Evolutionary conservation across 306 rosid species (phyloP).

Genomic region (Quercus wislizeni): DNA sequence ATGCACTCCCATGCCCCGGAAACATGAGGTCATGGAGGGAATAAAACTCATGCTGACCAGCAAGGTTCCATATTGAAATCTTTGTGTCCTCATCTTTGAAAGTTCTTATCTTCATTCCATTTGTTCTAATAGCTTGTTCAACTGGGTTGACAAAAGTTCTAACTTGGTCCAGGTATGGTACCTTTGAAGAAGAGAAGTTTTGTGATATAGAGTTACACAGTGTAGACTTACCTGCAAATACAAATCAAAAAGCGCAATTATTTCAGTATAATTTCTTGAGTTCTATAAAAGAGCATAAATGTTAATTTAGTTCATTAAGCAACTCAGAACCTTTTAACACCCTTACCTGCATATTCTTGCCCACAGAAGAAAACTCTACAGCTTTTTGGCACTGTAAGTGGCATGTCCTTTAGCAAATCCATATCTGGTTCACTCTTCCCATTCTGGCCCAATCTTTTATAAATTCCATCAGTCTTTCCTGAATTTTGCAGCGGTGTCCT

Average conservation of each 20-base stretch:
- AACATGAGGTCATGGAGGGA: conserved; percentile 97
- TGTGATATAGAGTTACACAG: conserved; percentile 79
- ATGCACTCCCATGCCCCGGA: conserved; percentile 92
- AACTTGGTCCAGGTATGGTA: conserved; percentile 79
- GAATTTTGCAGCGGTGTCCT: conserved; percentile 77
- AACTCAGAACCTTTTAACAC: conserved; percentile 1
- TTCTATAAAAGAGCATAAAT: not conserved
- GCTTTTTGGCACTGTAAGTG: conserved; percentile 79
- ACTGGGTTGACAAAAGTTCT: conserved; percentile 77
- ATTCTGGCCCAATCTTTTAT: conserved; percentile 81
- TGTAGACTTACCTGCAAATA: conserved; percentile 72
- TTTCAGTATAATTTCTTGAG: not conserved
- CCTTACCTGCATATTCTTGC: conserved; percentile 80
- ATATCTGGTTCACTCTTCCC: conserved; percentile 78
- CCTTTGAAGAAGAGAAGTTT: conserved; percentile 57
- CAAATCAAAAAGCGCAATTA: conserved; percentile 17
- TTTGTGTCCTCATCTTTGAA: conserved; percentile 77
- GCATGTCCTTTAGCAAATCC: conserved; percentile 83
- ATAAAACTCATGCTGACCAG: conserved; percentile 87
- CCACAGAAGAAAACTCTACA: conserved; percentile 93
- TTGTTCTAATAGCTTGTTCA: conserved; percentile 76
- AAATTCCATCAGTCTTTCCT: conserved; percentile 60
- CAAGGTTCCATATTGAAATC: conserved; percentile 89
- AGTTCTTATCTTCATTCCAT: conserved; percentile 79
- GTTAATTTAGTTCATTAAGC: conserved; percentile 10